These are phyloP conservation scores for Cutaneotrichosporon arboriforme DNA, from an alignment of 1,284 basidiomycete species.

Conservation along the genomic window DNA sequence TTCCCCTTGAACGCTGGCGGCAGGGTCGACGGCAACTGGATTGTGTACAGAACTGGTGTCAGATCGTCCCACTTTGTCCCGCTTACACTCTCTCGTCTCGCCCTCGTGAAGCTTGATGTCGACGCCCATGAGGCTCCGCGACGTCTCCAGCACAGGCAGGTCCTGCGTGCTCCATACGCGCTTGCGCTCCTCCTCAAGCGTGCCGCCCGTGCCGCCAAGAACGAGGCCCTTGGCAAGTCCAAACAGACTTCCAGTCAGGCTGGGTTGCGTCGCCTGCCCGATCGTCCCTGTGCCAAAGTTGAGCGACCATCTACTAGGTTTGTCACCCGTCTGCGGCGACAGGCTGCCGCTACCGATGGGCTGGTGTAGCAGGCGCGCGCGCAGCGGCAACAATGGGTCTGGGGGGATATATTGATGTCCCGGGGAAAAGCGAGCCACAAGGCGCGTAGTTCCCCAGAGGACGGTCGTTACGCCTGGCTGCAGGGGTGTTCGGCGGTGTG, in stretches of 20 bases:
- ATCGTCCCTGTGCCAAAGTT: conserved; percentile 45
- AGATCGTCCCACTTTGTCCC: background rate
- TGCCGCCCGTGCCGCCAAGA: conserved; percentile 37
- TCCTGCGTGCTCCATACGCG: conserved; percentile 47
- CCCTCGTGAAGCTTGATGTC: conserved; percentile 41
- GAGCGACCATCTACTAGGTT: conserved; percentile 33
- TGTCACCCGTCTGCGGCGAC: conserved; percentile 25
- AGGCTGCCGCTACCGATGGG: conserved; percentile 45
- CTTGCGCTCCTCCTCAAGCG: conserved; percentile 45
- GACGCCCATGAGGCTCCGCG: conserved; percentile 41
- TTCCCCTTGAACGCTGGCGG: conserved; percentile 87
- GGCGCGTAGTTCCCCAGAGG: conserved; percentile 45
- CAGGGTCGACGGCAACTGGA: conserved; percentile 67
- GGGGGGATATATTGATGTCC: conserved; percentile 47
- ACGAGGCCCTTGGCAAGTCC: conserved; percentile 45
- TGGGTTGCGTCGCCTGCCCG: conserved; percentile 39
- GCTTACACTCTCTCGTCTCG: conserved; percentile 42
- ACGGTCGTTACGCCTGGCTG: conserved; percentile 37
- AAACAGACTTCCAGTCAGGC: conserved; percentile 46
- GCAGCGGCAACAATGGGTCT: conserved; percentile 47
- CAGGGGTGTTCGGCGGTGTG: conserved; percentile 15
- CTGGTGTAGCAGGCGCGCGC: conserved; percentile 43
- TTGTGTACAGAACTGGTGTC: conserved; percentile 64
- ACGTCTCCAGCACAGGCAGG: conserved; percentile 45
- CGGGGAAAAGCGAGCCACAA: conserved; percentile 45